These are phyloP conservation scores for Lolium rigidum DNA, from an alignment of 176 grass and related monocot genomes.

Conservation along the genomic window DNA sequence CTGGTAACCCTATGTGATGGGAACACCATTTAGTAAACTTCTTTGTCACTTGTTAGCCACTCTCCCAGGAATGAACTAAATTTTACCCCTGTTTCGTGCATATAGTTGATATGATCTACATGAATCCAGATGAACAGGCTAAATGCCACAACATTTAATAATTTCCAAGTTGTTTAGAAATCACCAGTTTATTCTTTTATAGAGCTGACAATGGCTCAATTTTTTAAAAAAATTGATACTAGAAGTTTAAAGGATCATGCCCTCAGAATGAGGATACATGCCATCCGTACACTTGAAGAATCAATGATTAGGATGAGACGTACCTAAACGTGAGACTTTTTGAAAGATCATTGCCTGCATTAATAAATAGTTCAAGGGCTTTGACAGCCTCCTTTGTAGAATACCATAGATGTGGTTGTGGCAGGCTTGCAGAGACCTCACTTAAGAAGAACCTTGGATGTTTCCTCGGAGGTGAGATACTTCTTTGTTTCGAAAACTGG, in stretches of 20 bases:
- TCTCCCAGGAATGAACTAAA: neutral
- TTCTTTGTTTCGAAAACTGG: slow-evolving; percentile 53
- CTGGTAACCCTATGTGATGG: neutral
- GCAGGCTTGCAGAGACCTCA: slow-evolving; percentile 52
- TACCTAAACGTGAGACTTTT: slow-evolving; percentile 81
- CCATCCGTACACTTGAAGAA: slow-evolving; percentile 24
- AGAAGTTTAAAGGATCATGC: slow-evolving; percentile 15
- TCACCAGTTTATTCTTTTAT: neutral
- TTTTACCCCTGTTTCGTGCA: neutral
- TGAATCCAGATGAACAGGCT: neutral
- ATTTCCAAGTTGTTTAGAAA: neutral
- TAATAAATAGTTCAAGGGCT: slow-evolving; percentile 80
- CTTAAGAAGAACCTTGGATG: slow-evolving; percentile 64
- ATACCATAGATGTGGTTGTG: slow-evolving; percentile 93
- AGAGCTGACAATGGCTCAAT: slow-evolving; percentile 18
- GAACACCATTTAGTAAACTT: slow-evolving; percentile 14
- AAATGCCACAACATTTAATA: neutral
- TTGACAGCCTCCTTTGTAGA: slow-evolving; percentile 73
- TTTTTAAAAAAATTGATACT: neutral
- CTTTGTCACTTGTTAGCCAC: neutral
- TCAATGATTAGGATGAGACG: neutral
- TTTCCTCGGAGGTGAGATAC: slow-evolving; percentile 43
- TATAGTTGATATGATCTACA: neutral
- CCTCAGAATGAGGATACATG: slow-evolving; percentile 26
- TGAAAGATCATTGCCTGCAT: slow-evolving; percentile 61